Conservation (phyloP, 257 asterid species). For the Solanum phureja region DNA sequence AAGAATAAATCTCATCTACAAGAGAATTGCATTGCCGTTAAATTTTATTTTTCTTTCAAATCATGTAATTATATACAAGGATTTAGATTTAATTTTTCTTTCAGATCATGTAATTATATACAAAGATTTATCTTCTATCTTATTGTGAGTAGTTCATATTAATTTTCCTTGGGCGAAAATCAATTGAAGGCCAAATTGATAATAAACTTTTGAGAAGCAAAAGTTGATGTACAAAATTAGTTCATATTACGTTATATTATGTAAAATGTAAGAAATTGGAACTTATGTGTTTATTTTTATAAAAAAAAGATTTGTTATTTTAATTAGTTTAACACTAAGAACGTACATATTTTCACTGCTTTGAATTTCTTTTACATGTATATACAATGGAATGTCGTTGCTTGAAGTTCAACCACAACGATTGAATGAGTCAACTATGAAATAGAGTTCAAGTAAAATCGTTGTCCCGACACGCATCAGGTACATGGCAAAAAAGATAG, state of each 20-base stretch:
- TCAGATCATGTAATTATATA: not conserved
- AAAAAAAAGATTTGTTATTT: not conserved
- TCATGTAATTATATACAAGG: not conserved
- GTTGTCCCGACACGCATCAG: not conserved
- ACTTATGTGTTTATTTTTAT: not conserved
- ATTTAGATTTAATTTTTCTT: not conserved
- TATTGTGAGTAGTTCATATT: not conserved
- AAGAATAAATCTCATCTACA: not conserved
- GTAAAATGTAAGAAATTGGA: not conserved
- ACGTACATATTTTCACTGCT: not conserved
- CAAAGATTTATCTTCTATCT: not conserved
- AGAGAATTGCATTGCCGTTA: not conserved
- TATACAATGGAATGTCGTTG: not conserved
- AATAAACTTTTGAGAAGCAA: not conserved
- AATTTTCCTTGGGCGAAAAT: not conserved
- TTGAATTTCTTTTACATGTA: not conserved
- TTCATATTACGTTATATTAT: not conserved
- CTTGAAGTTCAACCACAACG: not conserved
- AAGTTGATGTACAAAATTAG: not conserved
- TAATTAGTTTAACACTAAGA: not conserved
- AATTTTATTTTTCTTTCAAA: not conserved
- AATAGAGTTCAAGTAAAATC: not conserved
- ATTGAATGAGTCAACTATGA: not conserved
- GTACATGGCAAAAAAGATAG: not conserved
- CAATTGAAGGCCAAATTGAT: not conserved